phyloP scores from a whole-genome alignment of 2,329 filamentous ascomycete species.

The Metarhizium guizhouense region DNA sequence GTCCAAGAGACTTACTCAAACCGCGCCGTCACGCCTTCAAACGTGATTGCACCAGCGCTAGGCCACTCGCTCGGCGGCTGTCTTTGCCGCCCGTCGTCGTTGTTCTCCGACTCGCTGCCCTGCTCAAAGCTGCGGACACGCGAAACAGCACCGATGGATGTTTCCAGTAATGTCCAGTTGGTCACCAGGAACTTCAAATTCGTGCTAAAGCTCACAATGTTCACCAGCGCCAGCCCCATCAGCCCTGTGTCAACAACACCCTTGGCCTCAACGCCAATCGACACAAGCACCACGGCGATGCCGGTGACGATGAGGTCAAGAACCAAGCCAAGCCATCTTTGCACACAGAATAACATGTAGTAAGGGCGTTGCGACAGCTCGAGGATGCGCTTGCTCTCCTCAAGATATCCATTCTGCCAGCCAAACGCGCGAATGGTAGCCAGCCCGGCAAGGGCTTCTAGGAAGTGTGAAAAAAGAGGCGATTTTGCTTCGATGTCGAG shows the following conservation, averaged over 20 bases:
- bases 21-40: not conserved
- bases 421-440: conserved; percentile 24
- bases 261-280: conserved; percentile 19
- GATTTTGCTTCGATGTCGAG: conserved; percentile 20
- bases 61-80: not conserved
- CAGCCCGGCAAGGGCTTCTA: conserved; percentile 13
- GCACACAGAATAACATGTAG: conserved; percentile 37
- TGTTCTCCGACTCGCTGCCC: not conserved
- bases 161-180: not conserved
- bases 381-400: conserved; percentile 17
- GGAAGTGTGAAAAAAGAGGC: conserved; percentile 17
- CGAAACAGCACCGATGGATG: not conserved
- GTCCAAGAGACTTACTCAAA: not conserved
- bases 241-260: not conserved
- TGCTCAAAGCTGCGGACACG: not conserved
- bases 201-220: not conserved
- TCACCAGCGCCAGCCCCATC: not conserved
- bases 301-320: conserved; percentile 35
- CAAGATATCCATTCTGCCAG: conserved; percentile 11
- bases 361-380: conserved; percentile 20
- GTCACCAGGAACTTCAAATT: not conserved
- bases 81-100: not conserved
- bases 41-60: not conserved
- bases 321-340: conserved; percentile 39
- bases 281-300: conserved; percentile 36